Evolutionary conservation across 2,329 filamentous ascomycete genomes (phyloP), one percentile per base, ranked within the genome.

Genomic region (Catunica adiposa): DNA sequence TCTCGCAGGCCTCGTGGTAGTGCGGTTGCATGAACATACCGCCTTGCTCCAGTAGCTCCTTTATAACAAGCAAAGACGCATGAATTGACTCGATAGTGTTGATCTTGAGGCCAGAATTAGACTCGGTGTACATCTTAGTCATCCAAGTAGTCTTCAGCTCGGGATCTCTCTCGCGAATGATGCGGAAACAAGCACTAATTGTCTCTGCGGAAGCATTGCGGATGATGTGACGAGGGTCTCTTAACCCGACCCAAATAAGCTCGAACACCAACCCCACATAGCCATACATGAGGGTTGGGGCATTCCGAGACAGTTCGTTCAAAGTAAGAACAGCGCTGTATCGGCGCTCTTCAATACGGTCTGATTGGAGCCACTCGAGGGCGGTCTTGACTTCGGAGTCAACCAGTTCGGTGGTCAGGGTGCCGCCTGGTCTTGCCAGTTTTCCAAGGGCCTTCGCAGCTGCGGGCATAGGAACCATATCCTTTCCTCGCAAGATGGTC

Each of bases 1-100:
- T 89, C 60, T 98, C 92, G 66, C 90, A 97, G 9, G 88, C 84
- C 62, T 94, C 87, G 58, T 84, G 80, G 68, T 97, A 98, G 65
- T 89, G 82, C 40, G 89, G 86, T 64, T 95, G 89, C 92, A 98
- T 97, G 68, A 94, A 98, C 90, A 98, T 98, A 62, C 89, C 89
- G 54, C 92, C 92, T 66, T 95, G 90, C 60, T 92, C 80, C 17
- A 98, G 79, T 51, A 98, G 77, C 69, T 97, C 90, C 67, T 90
- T 94, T 63, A 97, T 77, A 1, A 94, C 89, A 20, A 98, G 76
- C 42, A 98, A 76, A 1, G 90, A 96, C n/a, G 88, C 92, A 66
- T 98, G 94, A 44, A 94, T 84, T 58, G 82, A 84, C 67, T 98
- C 92, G 55, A 94, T 78, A 17, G 87, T 88, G 62, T 82, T 84